Evolutionary conservation across 2,329 filamentous ascomycete genomes (phyloP).

Genomic region (Cladophialophora carrionii): DNA sequence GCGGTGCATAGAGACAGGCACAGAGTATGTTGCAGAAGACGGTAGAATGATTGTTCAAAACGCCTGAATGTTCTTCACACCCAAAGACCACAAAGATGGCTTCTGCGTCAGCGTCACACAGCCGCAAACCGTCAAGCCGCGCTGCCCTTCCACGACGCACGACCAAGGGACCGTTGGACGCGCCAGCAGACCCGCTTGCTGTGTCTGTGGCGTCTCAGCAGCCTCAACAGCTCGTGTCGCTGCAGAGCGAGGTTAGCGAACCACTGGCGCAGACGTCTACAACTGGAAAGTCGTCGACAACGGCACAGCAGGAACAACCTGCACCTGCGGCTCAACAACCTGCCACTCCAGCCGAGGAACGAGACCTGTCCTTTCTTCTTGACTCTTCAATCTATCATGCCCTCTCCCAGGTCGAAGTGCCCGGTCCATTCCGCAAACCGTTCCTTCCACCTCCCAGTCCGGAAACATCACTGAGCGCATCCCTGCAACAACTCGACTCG

Average conservation of each 20-base stretch:
- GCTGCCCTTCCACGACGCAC: conserved; percentile 61
- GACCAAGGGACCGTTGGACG: conserved; percentile 78
- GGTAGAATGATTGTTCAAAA: background rate
- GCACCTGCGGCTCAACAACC: background rate
- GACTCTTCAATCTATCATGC: conserved; percentile 82
- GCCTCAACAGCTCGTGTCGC: conserved; percentile 11
- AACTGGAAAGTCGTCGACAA: background rate
- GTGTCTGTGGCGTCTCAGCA: conserved; percentile 8
- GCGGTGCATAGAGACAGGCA: background rate
- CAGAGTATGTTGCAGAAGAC: background rate
- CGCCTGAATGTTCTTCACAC: background rate
- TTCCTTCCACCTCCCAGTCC: conserved; percentile 63
- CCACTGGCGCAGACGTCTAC: background rate
- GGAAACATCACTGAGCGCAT: conserved; percentile 56
- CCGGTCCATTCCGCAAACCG: conserved; percentile 69
- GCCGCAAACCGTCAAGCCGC: conserved; percentile 33
- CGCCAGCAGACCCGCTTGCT: conserved; percentile 65
- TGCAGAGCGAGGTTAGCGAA: conserved; percentile 12
- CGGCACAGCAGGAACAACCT: background rate
- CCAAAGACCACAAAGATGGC: conserved; percentile 6
- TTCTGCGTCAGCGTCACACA: conserved; percentile 23
- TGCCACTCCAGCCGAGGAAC: conserved; percentile 46
- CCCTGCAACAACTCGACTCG: conserved; percentile 57
- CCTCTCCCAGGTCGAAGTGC: conserved; percentile 65
- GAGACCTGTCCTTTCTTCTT: conserved; percentile 80